Percentiles rank a stretch among this genome's conserved stretches.
phyloP scores from a whole-genome alignment of 805 yeast genomes.

The Kodamaea restingae region DNA sequence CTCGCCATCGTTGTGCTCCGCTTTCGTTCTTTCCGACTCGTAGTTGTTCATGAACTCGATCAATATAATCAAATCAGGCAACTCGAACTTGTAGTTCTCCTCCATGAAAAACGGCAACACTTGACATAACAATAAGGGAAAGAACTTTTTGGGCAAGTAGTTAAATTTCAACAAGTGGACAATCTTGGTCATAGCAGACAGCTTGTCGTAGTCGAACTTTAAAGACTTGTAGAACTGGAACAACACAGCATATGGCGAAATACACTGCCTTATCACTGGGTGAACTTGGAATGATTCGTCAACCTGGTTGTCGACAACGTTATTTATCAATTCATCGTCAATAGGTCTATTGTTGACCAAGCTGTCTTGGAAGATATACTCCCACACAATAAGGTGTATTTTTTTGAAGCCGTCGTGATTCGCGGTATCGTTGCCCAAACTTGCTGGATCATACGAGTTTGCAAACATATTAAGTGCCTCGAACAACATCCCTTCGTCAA shows the following conservation, averaged over 20 bases:
- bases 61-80: slow-evolving; percentile 32
- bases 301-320: slow-evolving; percentile 38
- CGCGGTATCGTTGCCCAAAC: slow-evolving; percentile 11
- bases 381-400: slow-evolving; percentile 54
- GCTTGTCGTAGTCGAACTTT: slow-evolving; percentile 9
- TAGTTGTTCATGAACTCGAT: slow-evolving; percentile 39
- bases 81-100: slow-evolving; percentile 12
- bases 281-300: slow-evolving; percentile 37
- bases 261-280: slow-evolving; percentile 60
- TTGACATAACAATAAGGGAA: slow-evolving; percentile 48
- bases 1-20: slow-evolving; percentile 27
- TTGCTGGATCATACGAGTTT: slow-evolving; percentile 50
- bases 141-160: slow-evolving; percentile 45
- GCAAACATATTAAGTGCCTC: slow-evolving; percentile 66
- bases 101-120: slow-evolving; percentile 38
- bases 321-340: slow-evolving; percentile 53
- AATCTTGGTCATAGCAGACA: slow-evolving; percentile 35
- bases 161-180: slow-evolving; percentile 44
- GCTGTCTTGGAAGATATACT: slow-evolving; percentile 55
- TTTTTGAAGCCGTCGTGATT: slow-evolving; percentile 35
- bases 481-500: slow-evolving; percentile 51
- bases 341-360: slow-evolving; percentile 49
- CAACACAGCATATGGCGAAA: slow-evolving; percentile 69
- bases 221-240: slow-evolving; percentile 43
- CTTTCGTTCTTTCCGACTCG: slow-evolving; percentile 21